A percentile compares a stretch with the other conserved stretches of the same genome.
Conservation (phyloP, 2,329 filamentous ascomycete species). For the Aotearoamyces nothofagi region DNA sequence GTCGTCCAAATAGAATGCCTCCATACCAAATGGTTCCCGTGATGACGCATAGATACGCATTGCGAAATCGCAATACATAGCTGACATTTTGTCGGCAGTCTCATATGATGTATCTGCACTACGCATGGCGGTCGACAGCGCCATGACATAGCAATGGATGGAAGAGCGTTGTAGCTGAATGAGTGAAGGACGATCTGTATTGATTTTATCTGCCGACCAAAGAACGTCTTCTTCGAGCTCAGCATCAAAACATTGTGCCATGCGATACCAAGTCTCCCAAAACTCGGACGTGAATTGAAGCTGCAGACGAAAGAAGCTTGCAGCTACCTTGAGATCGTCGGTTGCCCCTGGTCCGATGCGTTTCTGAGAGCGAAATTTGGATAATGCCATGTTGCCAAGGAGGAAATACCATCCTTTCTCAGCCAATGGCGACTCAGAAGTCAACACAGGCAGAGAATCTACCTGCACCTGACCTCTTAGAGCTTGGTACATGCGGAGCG, state of each 20-base stretch:
- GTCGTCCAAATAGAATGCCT: slow-evolving; percentile 46
- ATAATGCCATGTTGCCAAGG: slow-evolving; percentile 74
- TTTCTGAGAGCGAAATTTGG: slow-evolving; percentile 47
- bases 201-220: slow-evolving; percentile 25
- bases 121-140: slow-evolving; percentile 43
- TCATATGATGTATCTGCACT: slow-evolving; percentile 36
- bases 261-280: slow-evolving; percentile 26
- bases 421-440: slow-evolving; percentile 56
- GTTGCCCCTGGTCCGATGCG: slow-evolving; percentile 19
- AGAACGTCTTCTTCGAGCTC: slow-evolving; percentile 24
- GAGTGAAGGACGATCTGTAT: slow-evolving; percentile 20
- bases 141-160: slow-evolving; percentile 41
- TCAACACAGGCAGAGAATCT: slow-evolving; percentile 53
- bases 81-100: slow-evolving; percentile 39
- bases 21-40: slow-evolving; percentile 52
- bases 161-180: slow-evolving; percentile 19
- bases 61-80: slow-evolving; percentile 54
- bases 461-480: slow-evolving; percentile 64
- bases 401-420: slow-evolving; percentile 85
- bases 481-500: slow-evolving; percentile 64
- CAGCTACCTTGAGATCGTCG: slow-evolving; percentile 22
- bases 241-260: slow-evolving; percentile 24
- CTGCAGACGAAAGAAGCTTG: slow-evolving; percentile 22
- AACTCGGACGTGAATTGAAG: slow-evolving; percentile 20
- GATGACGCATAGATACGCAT: slow-evolving; percentile 54